Evolutionary conservation across 1,139 yeast species (phyloP).

Genomic region (Yamadazyma dushanensis): DNA sequence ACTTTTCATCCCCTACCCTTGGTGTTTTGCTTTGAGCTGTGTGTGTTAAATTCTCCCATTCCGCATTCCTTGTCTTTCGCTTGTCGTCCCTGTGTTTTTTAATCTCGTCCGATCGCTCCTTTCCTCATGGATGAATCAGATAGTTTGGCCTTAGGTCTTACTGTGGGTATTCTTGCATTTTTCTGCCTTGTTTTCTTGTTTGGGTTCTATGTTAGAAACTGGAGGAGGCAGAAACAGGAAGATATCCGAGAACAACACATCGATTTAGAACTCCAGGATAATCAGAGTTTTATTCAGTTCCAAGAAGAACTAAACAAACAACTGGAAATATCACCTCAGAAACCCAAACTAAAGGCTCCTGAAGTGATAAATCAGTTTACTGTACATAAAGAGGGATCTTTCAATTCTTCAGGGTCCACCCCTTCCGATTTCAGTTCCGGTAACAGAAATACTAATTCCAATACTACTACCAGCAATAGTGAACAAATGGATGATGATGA

Average conservation of each 20-base stretch:
- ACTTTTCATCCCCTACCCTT: background rate
- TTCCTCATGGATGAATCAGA: slow-evolving; percentile 21
- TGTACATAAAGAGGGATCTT: slow-evolving; percentile 3
- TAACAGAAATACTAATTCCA: slow-evolving; percentile 6
- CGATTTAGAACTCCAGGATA: slow-evolving; percentile 40
- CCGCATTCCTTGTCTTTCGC: too few species aligned
- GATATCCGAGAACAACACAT: slow-evolving; percentile 30
- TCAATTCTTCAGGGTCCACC: slow-evolving; percentile 6
- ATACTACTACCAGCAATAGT: slow-evolving; percentile 8
- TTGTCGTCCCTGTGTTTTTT: too few species aligned
- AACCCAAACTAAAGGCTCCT: background rate
- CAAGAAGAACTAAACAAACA: slow-evolving; percentile 35
- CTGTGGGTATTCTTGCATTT: slow-evolving; percentile 43
- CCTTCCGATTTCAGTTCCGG: slow-evolving; percentile 3
- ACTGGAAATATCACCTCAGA: background rate
- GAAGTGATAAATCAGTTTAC: background rate
- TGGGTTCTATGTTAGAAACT: slow-evolving; percentile 31
- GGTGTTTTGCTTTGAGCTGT: too few species aligned
- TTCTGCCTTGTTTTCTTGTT: slow-evolving; percentile 23
- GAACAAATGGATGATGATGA: slow-evolving; percentile 5
- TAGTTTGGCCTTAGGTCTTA: slow-evolving; percentile 40
- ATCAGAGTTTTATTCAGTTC: slow-evolving; percentile 38
- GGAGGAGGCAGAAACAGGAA: slow-evolving; percentile 33
- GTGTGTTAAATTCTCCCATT: too few species aligned
- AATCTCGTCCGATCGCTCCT: too few species aligned